Evolutionary conservation across 2,329 filamentous ascomycete species (phyloP), one percentile per base, ranked within the genome.

Genomic region (Pseudogymnoascus sp.): DNA sequence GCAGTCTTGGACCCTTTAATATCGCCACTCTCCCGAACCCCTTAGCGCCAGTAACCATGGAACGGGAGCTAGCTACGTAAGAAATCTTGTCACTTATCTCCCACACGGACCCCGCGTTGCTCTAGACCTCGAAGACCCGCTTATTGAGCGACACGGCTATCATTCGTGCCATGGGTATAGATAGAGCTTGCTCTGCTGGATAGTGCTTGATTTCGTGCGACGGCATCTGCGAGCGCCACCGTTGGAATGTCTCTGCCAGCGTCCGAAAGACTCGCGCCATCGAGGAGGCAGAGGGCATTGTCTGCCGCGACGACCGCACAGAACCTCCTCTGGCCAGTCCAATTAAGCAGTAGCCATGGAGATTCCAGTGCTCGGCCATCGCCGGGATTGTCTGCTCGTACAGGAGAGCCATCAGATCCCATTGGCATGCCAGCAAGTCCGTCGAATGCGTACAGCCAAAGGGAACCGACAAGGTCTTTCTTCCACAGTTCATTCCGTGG

Each of bases 391-490:
- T 34, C 28, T 34, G 4, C 49, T 34, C 49, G 49, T 16, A 14
- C 28, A 8, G 49, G 49, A 34, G 49, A 56, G 16, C 49, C 49
- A 11, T 56, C 49, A 6, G 49, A 56, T 5, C 49, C 49, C 2
- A 56, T 56, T 42, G 34, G 18, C 38, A 60, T 31, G 38, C 18
- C 59, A 38, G 34, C 59, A 23, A 60, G 38, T 25, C 36, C 59
- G 5, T 40, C 59, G 12, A 60, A 25, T 42, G 78, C 14, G 2
- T 67, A 72, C 12, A 72, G 68, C 64, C 79, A 87, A 71, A 80
- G 84, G 72, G 87, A 89, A 65, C 88, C 88, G 3, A 86, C 88
- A 59, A 81, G 88, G 63, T 90, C 88, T 2, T 91, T 89, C 67
- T 85, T 89, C 62, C 86, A 89, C 67, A 83, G 86, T 62, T 84